A percentile compares a stretch with the other conserved stretches of the same genome.
phyloP scores from a whole-genome alignment of 2,329 filamentous ascomycete species.

The Rugonectria rugulosa region DNA sequence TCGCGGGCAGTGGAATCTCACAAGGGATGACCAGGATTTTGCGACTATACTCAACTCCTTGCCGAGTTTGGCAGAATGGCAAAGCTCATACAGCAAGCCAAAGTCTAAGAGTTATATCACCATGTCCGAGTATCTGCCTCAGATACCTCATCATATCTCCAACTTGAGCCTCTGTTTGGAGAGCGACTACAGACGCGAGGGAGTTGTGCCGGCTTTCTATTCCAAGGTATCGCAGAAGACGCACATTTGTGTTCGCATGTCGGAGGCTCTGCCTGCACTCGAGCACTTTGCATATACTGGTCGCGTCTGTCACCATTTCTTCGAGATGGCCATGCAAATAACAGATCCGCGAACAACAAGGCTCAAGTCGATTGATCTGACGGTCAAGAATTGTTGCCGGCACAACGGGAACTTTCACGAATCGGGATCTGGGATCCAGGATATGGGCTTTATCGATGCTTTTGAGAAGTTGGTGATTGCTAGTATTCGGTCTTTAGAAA shows the following conservation, averaged over 20 bases:
- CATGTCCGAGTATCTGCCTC: constrained; percentile 69
- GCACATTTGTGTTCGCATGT: constrained; percentile 72
- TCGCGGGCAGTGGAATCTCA: constrained; percentile 80
- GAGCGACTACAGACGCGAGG: constrained; percentile 73
- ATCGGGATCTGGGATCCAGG: constrained; percentile 73
- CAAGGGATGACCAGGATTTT: constrained; percentile 70
- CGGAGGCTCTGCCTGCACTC: constrained; percentile 65
- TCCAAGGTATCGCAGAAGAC: constrained; percentile 64
- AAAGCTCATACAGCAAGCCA: constrained; percentile 72
- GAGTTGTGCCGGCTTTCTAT: constrained; percentile 66
- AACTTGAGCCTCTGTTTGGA: constrained; percentile 74
- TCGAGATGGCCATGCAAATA: constrained; percentile 62
- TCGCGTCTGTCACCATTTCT: constrained; percentile 74
- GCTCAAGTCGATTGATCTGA: constrained; percentile 73
- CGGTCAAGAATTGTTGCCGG: constrained; percentile 78
- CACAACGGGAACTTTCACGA: constrained; percentile 63
- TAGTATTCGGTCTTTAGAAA: constrained; percentile 66
- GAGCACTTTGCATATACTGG: constrained; percentile 78
- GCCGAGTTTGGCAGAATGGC: constrained; percentile 70
- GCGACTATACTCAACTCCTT: constrained; percentile 66
- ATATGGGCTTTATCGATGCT: constrained; percentile 74
- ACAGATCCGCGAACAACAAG: constrained; percentile 57
- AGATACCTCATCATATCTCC: constrained; percentile 64
- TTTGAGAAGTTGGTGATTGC: constrained; percentile 74
- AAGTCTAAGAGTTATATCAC: constrained; percentile 78